Conservation (phyloP, 192 early-diverging fungal genomes). For the Bifiguratus adelaidae region DNA sequence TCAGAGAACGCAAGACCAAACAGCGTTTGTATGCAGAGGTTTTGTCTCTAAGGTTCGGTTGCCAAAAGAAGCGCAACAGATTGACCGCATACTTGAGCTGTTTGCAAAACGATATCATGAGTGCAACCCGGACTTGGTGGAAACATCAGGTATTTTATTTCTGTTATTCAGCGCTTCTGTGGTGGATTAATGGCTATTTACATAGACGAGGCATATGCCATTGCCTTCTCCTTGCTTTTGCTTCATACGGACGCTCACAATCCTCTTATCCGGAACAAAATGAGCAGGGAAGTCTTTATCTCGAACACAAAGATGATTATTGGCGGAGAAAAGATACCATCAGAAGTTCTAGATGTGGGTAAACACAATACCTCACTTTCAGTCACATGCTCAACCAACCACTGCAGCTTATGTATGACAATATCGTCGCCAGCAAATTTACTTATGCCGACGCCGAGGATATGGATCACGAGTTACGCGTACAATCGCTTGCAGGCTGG, state of each 20-base stretch:
- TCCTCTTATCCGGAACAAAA: conserved; percentile 66
- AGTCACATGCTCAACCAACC: neutral
- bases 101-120: conserved; percentile 64
- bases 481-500: no score
- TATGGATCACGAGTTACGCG: no score
- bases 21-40: conserved; percentile 29
- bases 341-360: conserved; percentile 62
- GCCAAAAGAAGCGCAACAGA: conserved; percentile 76
- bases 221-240: conserved; percentile 73
- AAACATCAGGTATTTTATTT: conserved; percentile 21
- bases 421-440: conserved; percentile 41
- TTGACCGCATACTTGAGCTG: conserved; percentile 64
- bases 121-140: conserved; percentile 55
- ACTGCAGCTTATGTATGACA: conserved; percentile 42
- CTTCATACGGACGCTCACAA: conserved; percentile 86
- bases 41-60: conserved; percentile 61
- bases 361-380: neutral
- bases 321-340: conserved; percentile 46
- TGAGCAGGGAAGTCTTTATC: conserved; percentile 74
- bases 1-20: neutral
- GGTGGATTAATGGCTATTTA: neutral
- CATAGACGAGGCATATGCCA: conserved; percentile 58
- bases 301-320: conserved; percentile 58
- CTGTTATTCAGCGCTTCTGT: neutral
- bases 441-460: conserved; percentile 42